Evolutionary conservation across 768 basidiomycete species (phyloP), one percentile per base, ranked within the genome.

Genomic region (Russula virescens): DNA sequence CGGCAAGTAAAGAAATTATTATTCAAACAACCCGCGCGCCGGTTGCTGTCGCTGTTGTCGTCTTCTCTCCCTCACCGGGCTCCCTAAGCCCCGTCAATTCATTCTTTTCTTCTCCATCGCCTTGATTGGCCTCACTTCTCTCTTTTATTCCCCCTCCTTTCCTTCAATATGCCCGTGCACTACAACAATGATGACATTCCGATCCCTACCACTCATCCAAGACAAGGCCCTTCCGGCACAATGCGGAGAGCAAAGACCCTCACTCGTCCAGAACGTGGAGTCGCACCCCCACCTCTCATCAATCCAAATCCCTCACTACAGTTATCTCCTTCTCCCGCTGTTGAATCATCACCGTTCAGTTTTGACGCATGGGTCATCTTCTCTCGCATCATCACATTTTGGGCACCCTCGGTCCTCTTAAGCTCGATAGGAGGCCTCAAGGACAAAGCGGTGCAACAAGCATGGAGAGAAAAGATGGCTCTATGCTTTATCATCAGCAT

Each of bases 381-480:
- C 72, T 87, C 91, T 53, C 81, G 81, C 67, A 71, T 90, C 48
- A 79, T 89, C 73, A 94, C 95, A 7, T 94, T 89, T 72, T 98
- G 94, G 94, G 95, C 91, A 2, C 94, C 95, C 26, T 80, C 83
- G 50, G 81, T 88, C 69, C 74, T 93, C 25, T 82, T 98, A 60
- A 74, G 81, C 25, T 83, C 85, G 2, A 45, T 93, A 13, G 90
- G 89, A 61, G 91, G 93, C 49, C 79, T 98, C 72, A 88, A 83
- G 71, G 93, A 95, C 74, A 81, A 82, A 69, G 79, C 83, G 42
- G 80, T 83, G 57, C 79, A 85, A 64, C 92, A 97, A 73, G 97
- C 97, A 1, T 99, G 97, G 97, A 84, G 95, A 71, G 97, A 99
- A 75, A 99, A 98, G 79, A 86, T 96, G 61, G 85, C 94, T 7